phyloP scores from a whole-genome alignment of 1,139 yeast genomes.

The Candida sp. region DNA sequence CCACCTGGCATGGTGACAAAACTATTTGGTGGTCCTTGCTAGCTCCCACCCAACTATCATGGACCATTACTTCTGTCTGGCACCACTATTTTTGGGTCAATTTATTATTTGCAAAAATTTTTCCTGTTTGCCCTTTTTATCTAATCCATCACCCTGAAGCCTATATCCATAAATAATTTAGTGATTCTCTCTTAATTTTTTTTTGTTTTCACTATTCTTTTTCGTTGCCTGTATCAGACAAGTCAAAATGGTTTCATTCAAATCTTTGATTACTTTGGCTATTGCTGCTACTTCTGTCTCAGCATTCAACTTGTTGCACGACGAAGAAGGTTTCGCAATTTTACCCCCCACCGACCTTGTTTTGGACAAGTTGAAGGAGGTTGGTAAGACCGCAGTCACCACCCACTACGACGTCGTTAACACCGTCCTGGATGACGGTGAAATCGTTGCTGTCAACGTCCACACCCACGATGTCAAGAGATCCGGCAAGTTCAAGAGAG shows the following conservation, averaged over 20 bases:
- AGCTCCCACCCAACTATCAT: background rate
- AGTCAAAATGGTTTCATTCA: conserved; percentile 17
- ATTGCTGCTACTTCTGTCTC: conserved; percentile 10
- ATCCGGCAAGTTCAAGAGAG: conserved; percentile 15
- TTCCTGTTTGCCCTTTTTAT: background rate
- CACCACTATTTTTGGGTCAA: background rate
- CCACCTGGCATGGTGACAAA: background rate
- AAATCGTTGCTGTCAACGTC: conserved; percentile 17
- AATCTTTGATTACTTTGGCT: conserved; percentile 13
- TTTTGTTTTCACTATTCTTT: conserved; percentile 1
- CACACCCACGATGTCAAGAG: conserved; percentile 15
- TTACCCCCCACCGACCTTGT: conserved; percentile 20
- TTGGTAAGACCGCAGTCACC: conserved; percentile 11
- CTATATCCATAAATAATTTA: background rate
- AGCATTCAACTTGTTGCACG: conserved; percentile 15
- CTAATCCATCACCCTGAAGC: background rate
- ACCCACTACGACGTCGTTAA: conserved; percentile 17
- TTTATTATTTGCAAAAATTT: background rate
- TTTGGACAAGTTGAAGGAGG: conserved; percentile 13
- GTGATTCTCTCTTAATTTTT: background rate
- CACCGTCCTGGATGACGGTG: conserved; percentile 17
- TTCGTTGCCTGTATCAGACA: background rate
- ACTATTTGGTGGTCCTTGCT: background rate
- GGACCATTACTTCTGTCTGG: background rate
- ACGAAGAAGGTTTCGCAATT: conserved; percentile 16